A percentile compares a stretch with the other conserved stretches of the same genome.
phyloP scores from a whole-genome alignment of 768 basidiomycete genomes.

The Scleroderma bovista region DNA sequence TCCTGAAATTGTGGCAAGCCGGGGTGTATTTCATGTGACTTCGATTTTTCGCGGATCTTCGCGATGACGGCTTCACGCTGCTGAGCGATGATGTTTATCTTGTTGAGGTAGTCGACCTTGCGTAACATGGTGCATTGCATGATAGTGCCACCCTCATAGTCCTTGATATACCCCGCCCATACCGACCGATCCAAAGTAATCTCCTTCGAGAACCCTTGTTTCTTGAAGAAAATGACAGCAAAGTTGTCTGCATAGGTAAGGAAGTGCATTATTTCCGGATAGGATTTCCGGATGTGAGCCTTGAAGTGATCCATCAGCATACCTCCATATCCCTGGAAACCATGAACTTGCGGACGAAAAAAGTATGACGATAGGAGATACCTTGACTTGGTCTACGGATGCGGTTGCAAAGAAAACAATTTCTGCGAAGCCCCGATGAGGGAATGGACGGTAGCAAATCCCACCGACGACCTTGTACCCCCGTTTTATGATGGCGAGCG shows the following conservation, averaged over 20 bases:
- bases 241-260: conserved; percentile 99
- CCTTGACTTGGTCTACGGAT: conserved; percentile 96
- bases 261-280: conserved; percentile 89
- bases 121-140: conserved; percentile 98
- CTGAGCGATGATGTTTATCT: conserved; percentile 61
- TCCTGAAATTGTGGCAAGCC: conserved; percentile 75
- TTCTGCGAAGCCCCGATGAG: conserved; percentile 91
- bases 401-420: conserved; percentile 99
- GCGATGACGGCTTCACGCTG: conserved; percentile 88
- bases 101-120: conserved; percentile 85
- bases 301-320: conserved; percentile 99
- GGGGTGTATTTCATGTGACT: conserved; percentile 77
- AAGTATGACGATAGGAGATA: conserved; percentile 28
- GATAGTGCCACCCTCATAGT: conserved; percentile 98
- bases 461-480: conserved; percentile 97
- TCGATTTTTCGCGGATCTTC: conserved; percentile 84
- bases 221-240: conserved; percentile 98
- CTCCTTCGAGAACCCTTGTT: conserved; percentile 98
- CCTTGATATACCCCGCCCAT: conserved; percentile 99
- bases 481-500: conserved; percentile 89
- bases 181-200: conserved; percentile 85
- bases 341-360: neutral
- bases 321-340: conserved; percentile 86
- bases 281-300: conserved; percentile 77
- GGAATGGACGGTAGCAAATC: conserved; percentile 95